Evolutionary conservation across 176 grass and related monocot species (phyloP), one percentile per base, ranked within the genome.

Genomic region (Hordeum marinum): DNA sequence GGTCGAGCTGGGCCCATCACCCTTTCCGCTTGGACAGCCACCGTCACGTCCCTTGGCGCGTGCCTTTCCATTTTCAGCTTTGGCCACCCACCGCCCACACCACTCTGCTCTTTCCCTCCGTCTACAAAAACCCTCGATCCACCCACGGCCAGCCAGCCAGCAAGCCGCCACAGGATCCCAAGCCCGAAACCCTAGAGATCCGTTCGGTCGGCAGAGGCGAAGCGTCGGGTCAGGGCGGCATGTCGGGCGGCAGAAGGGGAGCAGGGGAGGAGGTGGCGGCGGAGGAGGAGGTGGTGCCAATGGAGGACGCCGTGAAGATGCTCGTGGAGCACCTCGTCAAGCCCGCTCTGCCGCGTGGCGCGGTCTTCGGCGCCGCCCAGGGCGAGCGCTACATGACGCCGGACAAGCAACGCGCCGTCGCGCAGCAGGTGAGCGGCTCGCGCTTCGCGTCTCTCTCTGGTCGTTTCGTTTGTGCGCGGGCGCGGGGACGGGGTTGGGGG

Each of bases 231-330:
- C 6, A 25, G 46, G 57, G 18, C n/a, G 58, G 58, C 1, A 61
- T 61, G 58, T 61, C 58, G 58, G 3, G 0, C 0, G 32, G 52
- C 11, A 18, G 41, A 8, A 21, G 70, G 9, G 62, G 63, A 3
- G 40, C 4, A 9, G 42, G 31, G 9, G 75, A 8, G 13, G 75
- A 32, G 13, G 12, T 29, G 6, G 13, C 7, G 15, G 64, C 7
- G 15, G 64, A 4, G 23, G 41, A 8, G 37, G 17, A 1, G 59
- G 58, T 65, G 76, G 87, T 75, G 59, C 35, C 66, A 37, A n/a
- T 89, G 85, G 94, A 97, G 87, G 92, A 97, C 85, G 65, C 85
- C 10, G 89, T 94, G 25, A 46, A 83, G 40, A 45, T 87, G 67
- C 85, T 97, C 62, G 52, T 97, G 46, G 92, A 91, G 13, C 68